Evolutionary conservation across 441 rosid species (phyloP), one percentile per base, ranked within the genome.

Genomic region (Gossypium gossypioides): DNA sequence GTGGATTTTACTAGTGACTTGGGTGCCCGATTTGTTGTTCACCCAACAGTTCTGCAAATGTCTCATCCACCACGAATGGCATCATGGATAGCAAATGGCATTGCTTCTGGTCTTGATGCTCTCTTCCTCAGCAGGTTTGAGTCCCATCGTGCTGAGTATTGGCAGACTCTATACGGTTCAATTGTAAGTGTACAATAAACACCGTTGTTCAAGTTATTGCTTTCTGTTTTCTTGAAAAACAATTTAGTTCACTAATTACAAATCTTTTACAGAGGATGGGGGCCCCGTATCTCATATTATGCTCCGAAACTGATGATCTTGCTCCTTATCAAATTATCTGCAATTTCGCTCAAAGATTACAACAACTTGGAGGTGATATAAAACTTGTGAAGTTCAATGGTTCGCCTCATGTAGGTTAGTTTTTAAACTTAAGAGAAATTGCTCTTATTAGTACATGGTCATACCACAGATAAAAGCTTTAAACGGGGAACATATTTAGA

Each of bases 401-500:
- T 72, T 91, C 98, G 18, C 90, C 98, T 81, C 98, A 94, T 50
- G 91, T 90, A 83, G 97, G 98, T 91, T 51, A 75, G 96, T 78
- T 68, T 81, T 75, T 52, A 40, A 61, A 73, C 66, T 55, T 29
- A 19, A 2, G 22, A 67, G 24, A n/a, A 67, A 22, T 48, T 67
- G 40, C 57, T 25, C 29, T 42, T 18, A 24, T 25, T 46, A 6
- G 32, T 12, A 22, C 13, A 24, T 48, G 37, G 1, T 24, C 40
- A 48, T 48, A 24, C 37, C 8, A 18, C 27, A 67, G 1, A 48
- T 46, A 6, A 66, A 32, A n/a, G 8, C 8, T 32, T 48, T 46
- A 25, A 25, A 24, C 42, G 8, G 42, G 56, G 24, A 68, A 22
- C 13, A 29, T 65, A 19, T 3, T 54, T 51, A 21, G 44, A 40